These are phyloP conservation scores for Chalciporus sp. DNA, from an alignment of 1,284 basidiomycete species.

Conservation along the genomic window DNA sequence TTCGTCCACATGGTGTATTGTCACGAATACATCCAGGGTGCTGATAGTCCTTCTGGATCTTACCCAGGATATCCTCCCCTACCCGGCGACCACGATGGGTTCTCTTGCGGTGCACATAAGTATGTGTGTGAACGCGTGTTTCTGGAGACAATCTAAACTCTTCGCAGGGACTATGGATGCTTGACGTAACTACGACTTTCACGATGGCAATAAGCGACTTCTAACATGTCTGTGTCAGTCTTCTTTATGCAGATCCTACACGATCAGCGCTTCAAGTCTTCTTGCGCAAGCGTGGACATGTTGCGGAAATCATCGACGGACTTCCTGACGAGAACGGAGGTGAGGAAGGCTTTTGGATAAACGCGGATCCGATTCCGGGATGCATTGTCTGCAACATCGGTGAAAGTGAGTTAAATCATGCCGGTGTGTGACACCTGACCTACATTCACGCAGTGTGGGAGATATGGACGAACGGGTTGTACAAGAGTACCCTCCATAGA, in stretches of 20 bases:
- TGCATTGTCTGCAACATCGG: constrained; percentile 84
- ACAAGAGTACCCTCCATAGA: constrained; percentile 75
- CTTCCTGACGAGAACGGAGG: constrained; percentile 51
- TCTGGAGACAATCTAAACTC: constrained; percentile 8
- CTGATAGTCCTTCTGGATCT: background rate
- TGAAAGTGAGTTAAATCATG: constrained; percentile 60
- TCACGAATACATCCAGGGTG: background rate
- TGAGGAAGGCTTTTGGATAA: constrained; percentile 72
- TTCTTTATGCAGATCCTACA: constrained; percentile 80
- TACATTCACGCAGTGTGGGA: constrained; percentile 70
- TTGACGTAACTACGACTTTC: constrained; percentile 58
- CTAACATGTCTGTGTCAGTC: constrained; percentile 43
- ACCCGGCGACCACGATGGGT: constrained; percentile 73
- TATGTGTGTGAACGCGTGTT: constrained; percentile 33
- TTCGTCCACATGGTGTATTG: constrained; percentile 30
- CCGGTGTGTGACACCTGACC: constrained; percentile 2
- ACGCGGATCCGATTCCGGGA: constrained; percentile 75
- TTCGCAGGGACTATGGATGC: constrained; percentile 78
- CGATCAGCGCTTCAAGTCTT: constrained; percentile 82
- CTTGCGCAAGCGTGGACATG: constrained; percentile 45
- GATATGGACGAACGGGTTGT: constrained; percentile 81
- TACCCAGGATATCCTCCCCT: constrained; percentile 78
- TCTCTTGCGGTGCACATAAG: constrained; percentile 86
- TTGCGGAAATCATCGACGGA: constrained; percentile 39
- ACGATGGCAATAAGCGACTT: background rate